Percentiles rank a stretch among this genome's conserved stretches.
Conservation (phyloP, 2,329 filamentous ascomycete genomes). For the Trichoderma sp. region DNA sequence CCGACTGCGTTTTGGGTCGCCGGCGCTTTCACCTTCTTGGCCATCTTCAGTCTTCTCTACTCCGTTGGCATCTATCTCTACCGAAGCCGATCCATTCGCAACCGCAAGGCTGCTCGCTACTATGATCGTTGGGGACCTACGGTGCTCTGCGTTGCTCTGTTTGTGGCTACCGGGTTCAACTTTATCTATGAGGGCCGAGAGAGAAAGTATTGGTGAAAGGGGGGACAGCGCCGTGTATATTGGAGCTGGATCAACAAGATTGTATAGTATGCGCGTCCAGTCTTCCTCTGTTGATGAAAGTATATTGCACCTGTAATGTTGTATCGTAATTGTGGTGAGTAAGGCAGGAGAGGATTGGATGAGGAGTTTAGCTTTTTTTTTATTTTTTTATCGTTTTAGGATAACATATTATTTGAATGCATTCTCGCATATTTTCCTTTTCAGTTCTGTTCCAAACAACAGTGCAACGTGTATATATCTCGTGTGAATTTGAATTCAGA, state of each 20-base stretch:
- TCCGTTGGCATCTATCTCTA: constrained; percentile 82
- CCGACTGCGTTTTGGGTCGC: constrained; percentile 63
- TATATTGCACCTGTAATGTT: not conserved
- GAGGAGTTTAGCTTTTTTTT: not conserved
- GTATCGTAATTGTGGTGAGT: not conserved
- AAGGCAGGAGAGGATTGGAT: not conserved
- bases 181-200: constrained; percentile 74
- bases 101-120: constrained; percentile 79
- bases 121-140: constrained; percentile 88
- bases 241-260: not conserved
- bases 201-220: constrained; percentile 48
- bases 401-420: not conserved
- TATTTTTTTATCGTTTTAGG: not conserved
- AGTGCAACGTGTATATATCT: too few relatives aligned
- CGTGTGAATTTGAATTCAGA: not conserved
- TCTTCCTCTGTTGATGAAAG: not conserved
- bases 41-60: constrained; percentile 75
- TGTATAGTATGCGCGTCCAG: not conserved
- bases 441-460: not conserved
- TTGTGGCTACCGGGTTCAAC: constrained; percentile 72
- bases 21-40: constrained; percentile 77
- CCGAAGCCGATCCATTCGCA: constrained; percentile 80
- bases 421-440: not conserved
- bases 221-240: not conserved
- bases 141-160: constrained; percentile 67